Evolutionary conservation across 345 rosid species (phyloP).

Genomic region (Linum trigynum): DNA sequence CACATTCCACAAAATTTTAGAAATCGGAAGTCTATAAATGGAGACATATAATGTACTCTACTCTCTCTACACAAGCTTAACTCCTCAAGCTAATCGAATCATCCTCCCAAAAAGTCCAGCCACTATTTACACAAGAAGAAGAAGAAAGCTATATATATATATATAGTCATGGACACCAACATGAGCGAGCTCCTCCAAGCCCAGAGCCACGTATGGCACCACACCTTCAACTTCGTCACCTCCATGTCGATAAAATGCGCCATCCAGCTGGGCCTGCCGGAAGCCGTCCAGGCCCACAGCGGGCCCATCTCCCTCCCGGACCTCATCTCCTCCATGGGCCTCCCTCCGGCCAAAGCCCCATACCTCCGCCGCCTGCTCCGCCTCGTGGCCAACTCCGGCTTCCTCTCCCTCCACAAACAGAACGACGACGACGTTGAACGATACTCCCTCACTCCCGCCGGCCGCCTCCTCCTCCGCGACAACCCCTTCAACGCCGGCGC

Average conservation of each 20-base stretch:
- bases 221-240: constrained; percentile 9
- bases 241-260: constrained; percentile 12
- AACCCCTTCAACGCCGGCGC: not conserved
- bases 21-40: too few species aligned
- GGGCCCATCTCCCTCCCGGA: not conserved
- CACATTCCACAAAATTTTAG: too few species aligned
- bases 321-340: not conserved
- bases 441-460: constrained; percentile 3
- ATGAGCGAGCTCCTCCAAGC: constrained; percentile 9
- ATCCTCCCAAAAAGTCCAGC: too few species aligned
- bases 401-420: not conserved
- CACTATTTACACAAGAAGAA: too few species aligned
- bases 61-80: too few species aligned
- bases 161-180: too few species aligned
- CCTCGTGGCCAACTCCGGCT: not conserved
- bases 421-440: not conserved
- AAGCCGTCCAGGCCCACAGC: not conserved
- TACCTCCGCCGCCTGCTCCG: not conserved
- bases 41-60: too few species aligned
- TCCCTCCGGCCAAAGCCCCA: not conserved
- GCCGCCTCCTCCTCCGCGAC: constrained; percentile 1
- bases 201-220: constrained; percentile 12
- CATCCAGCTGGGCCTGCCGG: not conserved
- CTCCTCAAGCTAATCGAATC: too few species aligned
- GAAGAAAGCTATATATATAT: too few species aligned